These are phyloP conservation scores for Coelastrella sp. DNA, from an alignment of 139 green algal species.

Conservation along the genomic window DNA sequence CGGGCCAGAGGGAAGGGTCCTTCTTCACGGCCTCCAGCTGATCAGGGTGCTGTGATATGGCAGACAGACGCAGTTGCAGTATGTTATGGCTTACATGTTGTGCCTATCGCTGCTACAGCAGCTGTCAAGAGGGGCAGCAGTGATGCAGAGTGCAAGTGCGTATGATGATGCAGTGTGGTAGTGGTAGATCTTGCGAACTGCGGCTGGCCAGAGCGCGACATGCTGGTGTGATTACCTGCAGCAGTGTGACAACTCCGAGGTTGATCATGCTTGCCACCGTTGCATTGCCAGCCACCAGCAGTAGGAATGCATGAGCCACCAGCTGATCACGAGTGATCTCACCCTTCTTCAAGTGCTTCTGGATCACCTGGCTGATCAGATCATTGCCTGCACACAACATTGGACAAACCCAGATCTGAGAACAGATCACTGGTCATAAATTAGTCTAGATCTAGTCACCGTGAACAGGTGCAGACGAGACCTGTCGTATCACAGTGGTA, in stretches of 20 bases:
- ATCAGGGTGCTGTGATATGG: constrained; percentile 46
- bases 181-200: no score
- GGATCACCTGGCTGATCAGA: background rate
- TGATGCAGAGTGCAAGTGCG: no score
- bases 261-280: constrained; percentile 56
- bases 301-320: constrained; percentile 60
- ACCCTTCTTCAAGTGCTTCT: constrained; percentile 48
- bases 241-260: constrained; percentile 58
- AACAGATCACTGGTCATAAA: background rate
- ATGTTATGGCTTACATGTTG: no score
- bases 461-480: no score
- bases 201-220: no score
- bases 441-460: no score
- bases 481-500: no score
- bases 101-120: no score
- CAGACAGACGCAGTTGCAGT: no score
- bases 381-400: background rate
- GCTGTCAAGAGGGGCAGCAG: no score
- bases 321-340: constrained; percentile 56
- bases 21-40: constrained; percentile 53
- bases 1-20: constrained; percentile 42
- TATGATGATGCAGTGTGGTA: no score
- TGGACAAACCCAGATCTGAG: no score
- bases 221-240: background rate
- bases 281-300: constrained; percentile 68